These are phyloP conservation scores for Xerocomus nothofagi DNA, from an alignment of 1,284 basidiomycete genomes.

Conservation along the genomic window DNA sequence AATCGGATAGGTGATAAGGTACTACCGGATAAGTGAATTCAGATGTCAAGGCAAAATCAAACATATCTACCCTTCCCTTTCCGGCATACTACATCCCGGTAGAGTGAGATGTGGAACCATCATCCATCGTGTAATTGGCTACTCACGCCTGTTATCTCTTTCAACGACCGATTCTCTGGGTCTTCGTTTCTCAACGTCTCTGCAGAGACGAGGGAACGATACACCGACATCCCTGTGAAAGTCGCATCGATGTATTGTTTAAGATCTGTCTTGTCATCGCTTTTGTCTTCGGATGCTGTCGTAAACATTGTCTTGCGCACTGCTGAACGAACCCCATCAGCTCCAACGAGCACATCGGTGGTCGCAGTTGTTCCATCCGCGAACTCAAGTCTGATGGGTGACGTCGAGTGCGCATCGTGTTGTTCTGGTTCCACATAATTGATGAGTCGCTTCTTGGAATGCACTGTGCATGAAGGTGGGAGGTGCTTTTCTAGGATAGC, in stretches of 20 bases:
- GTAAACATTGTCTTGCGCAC: constrained; percentile 24
- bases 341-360: constrained; percentile 21
- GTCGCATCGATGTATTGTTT: constrained; percentile 17
- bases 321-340: constrained; percentile 21
- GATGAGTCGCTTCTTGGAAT: constrained; percentile 22
- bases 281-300: constrained; percentile 2
- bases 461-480: constrained; percentile 22
- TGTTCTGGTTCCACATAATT: constrained; percentile 11
- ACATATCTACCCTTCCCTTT: constrained; percentile 11
- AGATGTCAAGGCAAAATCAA: not conserved
- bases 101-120: not conserved
- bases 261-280: not conserved
- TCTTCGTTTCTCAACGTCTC: constrained; percentile 11
- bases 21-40: constrained; percentile 29
- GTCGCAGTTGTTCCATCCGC: constrained; percentile 20
- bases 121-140: not conserved
- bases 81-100: constrained; percentile 10
- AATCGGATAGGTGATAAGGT: constrained; percentile 45
- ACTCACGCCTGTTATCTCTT: constrained; percentile 12
- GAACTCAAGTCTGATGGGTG: constrained; percentile 16
- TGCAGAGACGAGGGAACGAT: constrained; percentile 21
- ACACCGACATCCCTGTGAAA: constrained; percentile 21
- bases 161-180: constrained; percentile 8
- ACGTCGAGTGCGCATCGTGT: not conserved
- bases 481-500: constrained; percentile 20